These are phyloP conservation scores for Aspergillus olivimuriae DNA, from an alignment of 495 filamentous ascomycete species.

Conservation along the genomic window DNA sequence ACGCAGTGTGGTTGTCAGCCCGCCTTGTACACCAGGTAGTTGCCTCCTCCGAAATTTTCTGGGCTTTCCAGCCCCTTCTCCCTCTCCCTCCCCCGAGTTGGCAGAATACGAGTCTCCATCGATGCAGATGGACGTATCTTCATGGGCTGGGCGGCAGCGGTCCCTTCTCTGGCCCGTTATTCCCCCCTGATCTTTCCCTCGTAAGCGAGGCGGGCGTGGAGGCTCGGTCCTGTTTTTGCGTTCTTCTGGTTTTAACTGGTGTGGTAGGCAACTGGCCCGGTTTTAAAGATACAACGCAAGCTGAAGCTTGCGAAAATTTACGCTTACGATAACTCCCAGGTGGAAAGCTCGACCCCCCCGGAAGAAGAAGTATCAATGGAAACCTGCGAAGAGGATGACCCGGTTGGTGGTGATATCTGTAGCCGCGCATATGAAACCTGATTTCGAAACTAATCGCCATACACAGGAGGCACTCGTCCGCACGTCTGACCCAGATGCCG, in stretches of 20 bases:
- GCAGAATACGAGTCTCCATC: neutral
- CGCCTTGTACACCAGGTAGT: conserved; percentile 30
- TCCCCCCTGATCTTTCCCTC: too few species aligned
- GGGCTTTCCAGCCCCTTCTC: too few species aligned
- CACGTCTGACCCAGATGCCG: conserved; percentile 14
- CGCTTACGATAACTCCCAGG: conserved; percentile 2
- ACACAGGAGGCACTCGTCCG: conserved; percentile 39
- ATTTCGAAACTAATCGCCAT: conserved; percentile 16
- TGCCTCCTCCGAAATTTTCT: too few species aligned
- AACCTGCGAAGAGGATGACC: conserved; percentile 29
- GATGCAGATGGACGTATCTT: neutral
- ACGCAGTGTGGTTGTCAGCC: conserved; percentile 20
- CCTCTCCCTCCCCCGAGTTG: neutral
- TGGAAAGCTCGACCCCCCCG: conserved; percentile 5
- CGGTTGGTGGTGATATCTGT: conserved; percentile 18
- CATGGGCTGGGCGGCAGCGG: too few species aligned
- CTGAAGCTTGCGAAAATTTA: conserved; percentile 8
- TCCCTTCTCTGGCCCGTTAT: too few species aligned
- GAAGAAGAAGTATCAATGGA: conserved; percentile 20
- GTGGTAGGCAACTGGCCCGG: conserved; percentile 21
- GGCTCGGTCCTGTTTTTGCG: conserved; percentile 12
- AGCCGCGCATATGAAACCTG: conserved; percentile 4
- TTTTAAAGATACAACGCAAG: conserved; percentile 32
- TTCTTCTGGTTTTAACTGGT: conserved; percentile 12
- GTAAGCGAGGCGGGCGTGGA: too few species aligned